Base-by-base conservation (phyloP, 2,329 filamentous ascomycete species). In the Blumeria hordei region DNA sequence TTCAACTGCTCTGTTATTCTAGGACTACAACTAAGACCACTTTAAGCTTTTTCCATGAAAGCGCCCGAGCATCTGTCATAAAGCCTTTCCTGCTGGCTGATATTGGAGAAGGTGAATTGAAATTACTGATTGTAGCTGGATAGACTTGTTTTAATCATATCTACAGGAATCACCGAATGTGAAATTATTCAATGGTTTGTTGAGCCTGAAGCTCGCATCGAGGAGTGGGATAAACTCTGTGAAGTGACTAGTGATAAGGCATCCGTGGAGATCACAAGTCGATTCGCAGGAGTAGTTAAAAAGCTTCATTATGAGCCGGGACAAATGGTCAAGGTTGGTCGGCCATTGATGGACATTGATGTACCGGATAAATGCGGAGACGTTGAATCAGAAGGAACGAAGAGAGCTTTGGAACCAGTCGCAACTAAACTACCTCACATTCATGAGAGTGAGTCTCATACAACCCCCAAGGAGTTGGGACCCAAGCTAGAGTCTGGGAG, bases 141-240 rank as follows among this genome's bases (percentile, higher is more conserved):
- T 35, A 16, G 12, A 21, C 9, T 54, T 16, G 12, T 43, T 12
- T 51, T 60, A 55, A 60, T 44, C 12, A 14, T 8, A n/a, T 32
- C 6, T 12, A 21, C 62, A 92, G 92, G 92, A 55, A 98, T 96
- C 64, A 88, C 92, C 66, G 92, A 98, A 71, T 94, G 92, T 65
- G 92, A 98, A 69, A 86, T 98, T 64, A 96, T 96, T 64, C 92
- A 98, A 72, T 98, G 92, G 92, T 98, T 96, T 67, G 90, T 98
- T 60, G 84, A 95, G 69, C 88, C 93, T 53, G 90, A 88, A 57
- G 92, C 92, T 37, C 81, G 85, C 56, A 88, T 98, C 62, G 88
- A 98, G 71, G 90, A 98, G 71, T 98, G 94, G 76, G 92, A 93
- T 62, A 92, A 90, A 57, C 76, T 98, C 50, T 98, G 92, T 70